These are phyloP conservation scores for Fennellomyces sp. DNA, from an alignment of 371 early-diverging fungal genomes.

Conservation along the genomic window DNA sequence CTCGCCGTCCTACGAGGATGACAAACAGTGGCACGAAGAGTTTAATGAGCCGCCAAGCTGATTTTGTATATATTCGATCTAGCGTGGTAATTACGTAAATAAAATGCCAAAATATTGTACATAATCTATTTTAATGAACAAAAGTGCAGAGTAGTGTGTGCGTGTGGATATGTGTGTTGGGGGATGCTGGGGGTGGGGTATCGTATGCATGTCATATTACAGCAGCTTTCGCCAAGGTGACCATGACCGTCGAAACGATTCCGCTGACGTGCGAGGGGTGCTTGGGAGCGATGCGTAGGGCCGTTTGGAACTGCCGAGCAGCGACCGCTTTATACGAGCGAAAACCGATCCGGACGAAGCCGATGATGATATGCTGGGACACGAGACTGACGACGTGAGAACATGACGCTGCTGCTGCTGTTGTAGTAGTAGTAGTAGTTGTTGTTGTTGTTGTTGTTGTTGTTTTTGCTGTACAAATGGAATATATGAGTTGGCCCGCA, in stretches of 20 bases:
- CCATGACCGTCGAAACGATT: slow-evolving; percentile 7
- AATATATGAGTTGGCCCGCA: slow-evolving; percentile 50
- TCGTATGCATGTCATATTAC: neutral
- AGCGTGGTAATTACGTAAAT: no score
- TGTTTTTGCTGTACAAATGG: slow-evolving; percentile 30
- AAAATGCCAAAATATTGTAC: neutral
- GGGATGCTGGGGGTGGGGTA: neutral
- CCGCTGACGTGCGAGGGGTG: slow-evolving; percentile 6
- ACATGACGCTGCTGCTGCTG: neutral
- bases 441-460: slow-evolving; percentile 5
- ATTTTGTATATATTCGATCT: neutral
- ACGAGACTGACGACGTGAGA: neutral
- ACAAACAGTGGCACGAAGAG: neutral
- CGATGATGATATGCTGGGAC: neutral
- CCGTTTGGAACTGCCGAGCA: neutral
- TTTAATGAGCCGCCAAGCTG: neutral
- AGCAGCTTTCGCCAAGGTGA: slow-evolving; percentile 6
- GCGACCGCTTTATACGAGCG: neutral
- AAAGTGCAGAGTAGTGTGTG: no score
- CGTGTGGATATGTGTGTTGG: no score
- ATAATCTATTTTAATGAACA: no score
- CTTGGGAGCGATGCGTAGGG: neutral
- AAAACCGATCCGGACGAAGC: neutral
- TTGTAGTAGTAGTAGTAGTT: neutral
- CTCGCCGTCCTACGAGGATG: neutral